A percentile compares a stretch with the other conserved stretches of the same genome.
phyloP scores from a whole-genome alignment of 352 stramenopile genomes.

The Phytophthora ohioensis region DNA sequence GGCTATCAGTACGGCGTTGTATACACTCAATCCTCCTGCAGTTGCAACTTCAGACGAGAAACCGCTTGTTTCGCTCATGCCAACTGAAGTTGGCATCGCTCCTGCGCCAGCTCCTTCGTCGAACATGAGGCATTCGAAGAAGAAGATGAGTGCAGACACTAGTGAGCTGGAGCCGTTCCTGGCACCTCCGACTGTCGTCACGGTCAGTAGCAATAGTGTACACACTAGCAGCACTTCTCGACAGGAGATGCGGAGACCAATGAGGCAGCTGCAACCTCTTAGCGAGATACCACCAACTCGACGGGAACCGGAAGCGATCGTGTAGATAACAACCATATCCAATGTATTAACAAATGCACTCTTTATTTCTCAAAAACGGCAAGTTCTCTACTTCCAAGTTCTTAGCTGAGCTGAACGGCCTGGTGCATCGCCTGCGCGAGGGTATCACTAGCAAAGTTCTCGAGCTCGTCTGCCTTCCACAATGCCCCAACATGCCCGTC shows the following conservation, averaged over 20 bases:
- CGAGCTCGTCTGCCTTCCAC: slow-evolving; percentile 48
- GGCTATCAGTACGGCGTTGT: slow-evolving; percentile 67
- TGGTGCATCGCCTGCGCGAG: slow-evolving; percentile 39
- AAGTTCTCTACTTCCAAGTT: background rate
- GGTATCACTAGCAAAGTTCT: slow-evolving; percentile 16
- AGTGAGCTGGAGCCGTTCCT: slow-evolving; percentile 56
- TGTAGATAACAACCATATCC: slow-evolving; percentile 17
- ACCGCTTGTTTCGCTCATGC: slow-evolving; percentile 11
- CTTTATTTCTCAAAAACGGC: slow-evolving; percentile 28
- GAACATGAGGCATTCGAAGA: slow-evolving; percentile 36
- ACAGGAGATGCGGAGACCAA: slow-evolving; percentile 35
- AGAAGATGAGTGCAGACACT: slow-evolving; percentile 44
- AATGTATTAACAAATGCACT: slow-evolving; percentile 30
- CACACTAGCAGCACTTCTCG: slow-evolving; percentile 33
- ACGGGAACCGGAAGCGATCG: slow-evolving; percentile 31
- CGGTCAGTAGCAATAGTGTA: slow-evolving; percentile 38
- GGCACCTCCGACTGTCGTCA: slow-evolving; percentile 22
- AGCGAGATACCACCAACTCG: slow-evolving; percentile 6
- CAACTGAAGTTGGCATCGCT: slow-evolving; percentile 9
- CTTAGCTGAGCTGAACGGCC: slow-evolving; percentile 42
- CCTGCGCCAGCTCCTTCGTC: slow-evolving; percentile 6
- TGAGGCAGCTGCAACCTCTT: slow-evolving; percentile 29
- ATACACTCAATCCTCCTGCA: slow-evolving; percentile 73
- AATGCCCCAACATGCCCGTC: slow-evolving; percentile 82
- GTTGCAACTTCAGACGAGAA: slow-evolving; percentile 31